Evolutionary conservation across 352 stramenopile genomes (phyloP).

Genomic region (Sclerospora graminicola): DNA sequence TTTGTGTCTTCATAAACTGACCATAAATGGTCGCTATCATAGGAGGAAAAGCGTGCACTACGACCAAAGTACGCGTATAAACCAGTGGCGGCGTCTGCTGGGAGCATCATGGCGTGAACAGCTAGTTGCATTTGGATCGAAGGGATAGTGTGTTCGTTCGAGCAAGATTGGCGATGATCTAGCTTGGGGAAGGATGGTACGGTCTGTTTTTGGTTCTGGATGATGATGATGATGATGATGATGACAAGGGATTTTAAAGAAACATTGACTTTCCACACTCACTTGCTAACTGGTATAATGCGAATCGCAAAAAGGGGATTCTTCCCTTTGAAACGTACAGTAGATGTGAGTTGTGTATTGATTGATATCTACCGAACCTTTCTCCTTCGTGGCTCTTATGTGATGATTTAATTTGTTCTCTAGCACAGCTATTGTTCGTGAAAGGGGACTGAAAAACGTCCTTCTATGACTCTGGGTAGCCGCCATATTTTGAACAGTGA

Average conservation of each 20-base stretch:
- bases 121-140: background rate
- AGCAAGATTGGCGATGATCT: background rate
- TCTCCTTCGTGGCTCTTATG: slow-evolving; percentile 15
- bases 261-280: slow-evolving; percentile 26
- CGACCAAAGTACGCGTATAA: slow-evolving; percentile 73
- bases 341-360: slow-evolving; percentile 23
- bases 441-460: background rate
- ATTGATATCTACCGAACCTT: background rate
- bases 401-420: slow-evolving; percentile 11
- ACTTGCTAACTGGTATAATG: slow-evolving; percentile 8
- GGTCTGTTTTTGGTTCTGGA: slow-evolving; percentile 13
- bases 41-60: slow-evolving; percentile 77
- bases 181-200: slow-evolving; percentile 18
- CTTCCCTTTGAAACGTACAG: background rate
- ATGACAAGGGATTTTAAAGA: slow-evolving; percentile 21
- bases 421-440: slow-evolving; percentile 4
- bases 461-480: slow-evolving; percentile 47
- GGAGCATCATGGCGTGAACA: slow-evolving; percentile 8
- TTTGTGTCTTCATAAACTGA: background rate
- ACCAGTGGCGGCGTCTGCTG: slow-evolving; percentile 10
- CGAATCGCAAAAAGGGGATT: slow-evolving; percentile 2
- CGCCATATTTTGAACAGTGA: slow-evolving; percentile 83
- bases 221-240: slow-evolving; percentile 12
- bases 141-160: background rate
- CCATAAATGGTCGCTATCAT: background rate